Evolutionary conservation across 768 basidiomycete genomes (phyloP).

Genomic region (Suillus americanus): DNA sequence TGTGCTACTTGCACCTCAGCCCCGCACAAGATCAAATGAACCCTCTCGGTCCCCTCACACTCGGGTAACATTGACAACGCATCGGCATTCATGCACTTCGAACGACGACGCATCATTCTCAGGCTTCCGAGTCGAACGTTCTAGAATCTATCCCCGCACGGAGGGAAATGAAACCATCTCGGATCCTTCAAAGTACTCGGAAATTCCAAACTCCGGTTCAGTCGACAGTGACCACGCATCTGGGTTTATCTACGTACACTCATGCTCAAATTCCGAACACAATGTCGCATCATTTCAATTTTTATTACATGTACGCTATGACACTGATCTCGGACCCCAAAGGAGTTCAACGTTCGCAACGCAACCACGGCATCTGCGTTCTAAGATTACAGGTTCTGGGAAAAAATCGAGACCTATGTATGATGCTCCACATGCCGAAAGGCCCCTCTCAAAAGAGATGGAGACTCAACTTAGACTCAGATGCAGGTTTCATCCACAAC

Average conservation of each 20-base stretch:
- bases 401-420: too few species aligned
- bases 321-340: too few species aligned
- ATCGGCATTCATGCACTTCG: neutral
- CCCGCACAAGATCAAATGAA: too few species aligned
- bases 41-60: neutral
- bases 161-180: neutral
- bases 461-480: neutral
- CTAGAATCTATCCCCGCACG: neutral
- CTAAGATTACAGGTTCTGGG: neutral
- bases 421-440: neutral
- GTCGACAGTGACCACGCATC: neutral
- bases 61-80: neutral
- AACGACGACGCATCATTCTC: neutral
- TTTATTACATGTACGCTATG: too few species aligned
- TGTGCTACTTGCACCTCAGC: neutral
- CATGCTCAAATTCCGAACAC: neutral
- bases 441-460: neutral
- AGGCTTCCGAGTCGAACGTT: neutral
- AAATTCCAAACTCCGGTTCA: neutral
- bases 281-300: neutral
- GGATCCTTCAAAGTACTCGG: neutral
- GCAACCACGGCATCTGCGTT: too few species aligned
- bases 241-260: neutral
- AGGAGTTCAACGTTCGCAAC: too few species aligned
- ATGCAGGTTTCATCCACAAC: neutral